Percentiles rank a stretch among this genome's conserved stretches.
These are phyloP conservation scores for Phytophthora colocasiae DNA, from an alignment of 352 stramenopile genomes.

Conservation along the genomic window DNA sequence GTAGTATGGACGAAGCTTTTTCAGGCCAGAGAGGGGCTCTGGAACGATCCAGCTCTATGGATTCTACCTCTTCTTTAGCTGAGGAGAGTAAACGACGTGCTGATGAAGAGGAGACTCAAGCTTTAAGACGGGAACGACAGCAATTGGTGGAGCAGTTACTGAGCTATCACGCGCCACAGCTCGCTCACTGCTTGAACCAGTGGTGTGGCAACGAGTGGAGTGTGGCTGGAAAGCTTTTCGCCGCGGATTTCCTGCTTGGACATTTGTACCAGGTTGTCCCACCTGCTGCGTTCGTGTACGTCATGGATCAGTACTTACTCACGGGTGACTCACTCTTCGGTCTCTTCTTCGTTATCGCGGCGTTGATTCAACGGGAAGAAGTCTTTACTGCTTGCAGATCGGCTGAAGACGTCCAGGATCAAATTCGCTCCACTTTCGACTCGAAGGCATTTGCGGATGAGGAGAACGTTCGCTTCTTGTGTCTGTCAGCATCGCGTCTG, in stretches of 20 bases:
- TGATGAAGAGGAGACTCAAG: slow-evolving; percentile 46
- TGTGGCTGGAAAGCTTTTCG: slow-evolving; percentile 57
- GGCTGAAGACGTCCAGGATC: slow-evolving; percentile 45
- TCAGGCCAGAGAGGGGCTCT: slow-evolving; percentile 7
- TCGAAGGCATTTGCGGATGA: slow-evolving; percentile 41
- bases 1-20: slow-evolving; percentile 40
- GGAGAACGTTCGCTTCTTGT: slow-evolving; percentile 63
- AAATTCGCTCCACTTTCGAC: slow-evolving; percentile 52
- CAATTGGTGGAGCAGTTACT: slow-evolving; percentile 77
- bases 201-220: slow-evolving; percentile 81
- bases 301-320: slow-evolving; percentile 85
- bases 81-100: slow-evolving; percentile 36
- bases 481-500: slow-evolving; percentile 64
- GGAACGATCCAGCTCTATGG: slow-evolving; percentile 42
- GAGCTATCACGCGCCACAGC: slow-evolving; percentile 73
- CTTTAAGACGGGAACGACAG: slow-evolving; percentile 53
- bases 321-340: slow-evolving; percentile 74
- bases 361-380: slow-evolving; percentile 56
- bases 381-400: slow-evolving; percentile 42
- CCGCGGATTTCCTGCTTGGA: slow-evolving; percentile 64
- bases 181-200: slow-evolving; percentile 75
- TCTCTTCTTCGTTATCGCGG: slow-evolving; percentile 73
- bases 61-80: slow-evolving; percentile 44
- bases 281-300: slow-evolving; percentile 63
- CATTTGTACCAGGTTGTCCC: slow-evolving; percentile 74